phyloP scores from a whole-genome alignment of 1,284 basidiomycete genomes.

The Prillingera fragicola region DNA sequence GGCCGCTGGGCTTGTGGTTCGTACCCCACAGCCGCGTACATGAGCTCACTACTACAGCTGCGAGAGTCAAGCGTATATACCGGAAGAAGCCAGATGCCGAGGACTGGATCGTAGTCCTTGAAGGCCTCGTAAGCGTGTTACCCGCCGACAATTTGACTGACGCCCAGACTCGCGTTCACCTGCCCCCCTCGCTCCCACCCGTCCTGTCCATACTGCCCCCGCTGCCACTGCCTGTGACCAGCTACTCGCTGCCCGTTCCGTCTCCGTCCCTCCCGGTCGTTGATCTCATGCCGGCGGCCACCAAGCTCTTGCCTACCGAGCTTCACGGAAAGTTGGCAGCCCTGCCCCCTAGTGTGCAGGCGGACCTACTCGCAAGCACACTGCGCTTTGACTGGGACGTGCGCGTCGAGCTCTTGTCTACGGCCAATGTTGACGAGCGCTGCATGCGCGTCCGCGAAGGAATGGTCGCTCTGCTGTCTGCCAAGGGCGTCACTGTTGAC shows the following conservation, averaged over 20 bases:
- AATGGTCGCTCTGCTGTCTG: slow-evolving; percentile 21
- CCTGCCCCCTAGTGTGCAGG: slow-evolving; percentile 30
- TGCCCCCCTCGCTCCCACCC: slow-evolving; percentile 39
- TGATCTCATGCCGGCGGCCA: slow-evolving; percentile 31
- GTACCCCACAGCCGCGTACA: slow-evolving; percentile 6
- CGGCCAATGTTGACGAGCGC: slow-evolving; percentile 30
- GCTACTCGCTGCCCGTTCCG: slow-evolving; percentile 37
- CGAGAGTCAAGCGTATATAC: slow-evolving; percentile 34
- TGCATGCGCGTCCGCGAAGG: slow-evolving; percentile 25
- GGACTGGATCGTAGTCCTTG: slow-evolving; percentile 25
- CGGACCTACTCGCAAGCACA: slow-evolving; percentile 38
- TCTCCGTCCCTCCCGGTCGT: slow-evolving; percentile 10
- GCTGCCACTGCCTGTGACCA: slow-evolving; percentile 26
- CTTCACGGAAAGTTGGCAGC: slow-evolving; percentile 31
- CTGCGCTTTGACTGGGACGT: slow-evolving; percentile 36
- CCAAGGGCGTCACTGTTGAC: slow-evolving; percentile 19
- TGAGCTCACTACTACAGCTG: slow-evolving; percentile 21
- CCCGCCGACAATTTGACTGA: not conserved
- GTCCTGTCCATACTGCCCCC: slow-evolving; percentile 39
- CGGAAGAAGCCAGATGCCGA: slow-evolving; percentile 20
- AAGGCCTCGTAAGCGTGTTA: slow-evolving; percentile 32
- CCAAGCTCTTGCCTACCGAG: slow-evolving; percentile 29
- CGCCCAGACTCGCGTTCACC: slow-evolving; percentile 30
- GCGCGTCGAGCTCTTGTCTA: slow-evolving; percentile 33
- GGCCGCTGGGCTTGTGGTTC: slow-evolving; percentile 42